A percentile compares a stretch with the other conserved stretches of the same genome.
Conservation (phyloP, 2,329 filamentous ascomycete species). For the Shiraia sp. region DNA sequence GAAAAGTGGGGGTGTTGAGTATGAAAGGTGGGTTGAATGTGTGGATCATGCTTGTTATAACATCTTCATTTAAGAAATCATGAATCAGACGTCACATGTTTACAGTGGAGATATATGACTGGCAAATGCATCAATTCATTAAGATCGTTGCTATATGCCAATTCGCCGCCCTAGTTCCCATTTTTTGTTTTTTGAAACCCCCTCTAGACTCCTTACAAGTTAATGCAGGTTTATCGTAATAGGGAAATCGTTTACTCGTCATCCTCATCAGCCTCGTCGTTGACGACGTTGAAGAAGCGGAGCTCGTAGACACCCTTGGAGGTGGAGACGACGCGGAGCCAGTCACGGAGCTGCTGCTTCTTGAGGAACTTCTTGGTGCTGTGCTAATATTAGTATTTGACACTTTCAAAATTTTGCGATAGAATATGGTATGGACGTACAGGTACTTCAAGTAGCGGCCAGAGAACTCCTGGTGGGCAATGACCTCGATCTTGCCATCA, state of each 20-base stretch:
- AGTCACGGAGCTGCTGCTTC: slow-evolving; percentile 99
- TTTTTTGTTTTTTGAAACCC: slow-evolving; percentile 15
- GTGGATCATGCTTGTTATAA: no score
- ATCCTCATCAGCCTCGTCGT: slow-evolving; percentile 96
- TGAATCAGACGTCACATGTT: no score
- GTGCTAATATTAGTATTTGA: slow-evolving; percentile 19
- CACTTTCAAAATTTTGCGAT: background rate
- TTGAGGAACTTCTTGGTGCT: slow-evolving; percentile 99
- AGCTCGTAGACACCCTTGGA: slow-evolving; percentile 99
- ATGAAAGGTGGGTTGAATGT: no score
- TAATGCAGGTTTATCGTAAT: slow-evolving; percentile 14
- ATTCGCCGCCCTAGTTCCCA: slow-evolving; percentile 23
- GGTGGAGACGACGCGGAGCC: slow-evolving; percentile 98
- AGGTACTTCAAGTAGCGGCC: slow-evolving; percentile 99
- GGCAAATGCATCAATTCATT: slow-evolving; percentile 32
- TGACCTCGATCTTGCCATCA: slow-evolving; percentile 97
- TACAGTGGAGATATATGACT: no score
- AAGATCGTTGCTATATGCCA: slow-evolving; percentile 35
- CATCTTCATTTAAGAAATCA: no score
- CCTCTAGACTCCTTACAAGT: slow-evolving; percentile 9
- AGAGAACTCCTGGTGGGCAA: slow-evolving; percentile 96
- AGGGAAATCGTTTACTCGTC: slow-evolving; percentile 76
- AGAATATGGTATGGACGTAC: slow-evolving; percentile 58
- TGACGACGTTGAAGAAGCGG: slow-evolving; percentile 99
- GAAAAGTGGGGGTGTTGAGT: no score